Evolutionary conservation across 305 asterid genomes (phyloP).

Genomic region (Rubia peregrina): DNA sequence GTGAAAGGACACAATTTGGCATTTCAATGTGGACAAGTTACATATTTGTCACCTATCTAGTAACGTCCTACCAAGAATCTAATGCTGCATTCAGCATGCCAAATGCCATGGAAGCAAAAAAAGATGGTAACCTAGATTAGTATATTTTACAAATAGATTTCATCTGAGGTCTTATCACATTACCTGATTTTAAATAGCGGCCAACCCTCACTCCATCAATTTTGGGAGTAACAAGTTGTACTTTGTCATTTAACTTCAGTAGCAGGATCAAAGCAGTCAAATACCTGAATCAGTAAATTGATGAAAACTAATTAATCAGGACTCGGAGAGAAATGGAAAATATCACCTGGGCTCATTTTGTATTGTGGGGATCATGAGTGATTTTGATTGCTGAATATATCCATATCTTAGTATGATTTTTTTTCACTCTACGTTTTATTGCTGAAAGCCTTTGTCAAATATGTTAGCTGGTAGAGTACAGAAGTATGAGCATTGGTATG

Average conservation of each 20-base stretch:
- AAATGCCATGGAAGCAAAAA: not conserved
- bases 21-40: not conserved
- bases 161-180: slow-evolving; percentile 9
- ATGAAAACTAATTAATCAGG: slow-evolving; percentile 13
- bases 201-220: slow-evolving; percentile 56
- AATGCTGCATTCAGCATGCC: not conserved
- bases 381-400: not conserved
- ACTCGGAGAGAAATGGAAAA: not conserved
- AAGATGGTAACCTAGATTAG: not conserved
- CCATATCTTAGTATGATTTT: not conserved
- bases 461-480: no score
- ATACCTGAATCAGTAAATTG: slow-evolving; percentile 39
- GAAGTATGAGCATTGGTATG: not conserved
- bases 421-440: not conserved
- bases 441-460: not conserved
- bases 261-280: slow-evolving; percentile 72
- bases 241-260: slow-evolving; percentile 65
- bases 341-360: not conserved
- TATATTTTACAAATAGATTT: not conserved
- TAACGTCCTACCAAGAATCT: not conserved
- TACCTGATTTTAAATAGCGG: slow-evolving; percentile 79
- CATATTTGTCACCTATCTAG: not conserved
- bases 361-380: not conserved
- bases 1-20: not conserved
- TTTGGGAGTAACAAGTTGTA: slow-evolving; percentile 56